Base-by-base conservation (phyloP, 2,329 filamentous ascomycete genomes). In the Aspergillus ruber region DNA sequence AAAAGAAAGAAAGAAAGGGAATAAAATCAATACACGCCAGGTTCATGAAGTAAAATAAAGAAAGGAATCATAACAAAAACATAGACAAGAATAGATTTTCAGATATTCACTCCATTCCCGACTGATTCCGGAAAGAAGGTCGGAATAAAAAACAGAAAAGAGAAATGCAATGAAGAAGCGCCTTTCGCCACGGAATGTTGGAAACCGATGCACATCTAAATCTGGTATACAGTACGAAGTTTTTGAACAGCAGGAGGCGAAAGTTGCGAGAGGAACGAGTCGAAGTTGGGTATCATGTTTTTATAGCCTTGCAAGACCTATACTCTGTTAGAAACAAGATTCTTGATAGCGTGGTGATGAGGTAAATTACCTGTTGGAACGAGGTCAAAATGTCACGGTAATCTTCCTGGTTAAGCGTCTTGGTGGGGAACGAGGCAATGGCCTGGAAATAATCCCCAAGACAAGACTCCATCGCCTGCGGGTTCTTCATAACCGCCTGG, bases 401-500 rank as follows among this genome's bases (percentile, higher is more conserved):
- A 55, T 81, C 77, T 62, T 83, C 84, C 53, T 81, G 79, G 54
- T 84, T 80, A 27, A 74, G 68, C 49, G 81, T 81, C 66, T 90
- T 74, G 48, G 65, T 68, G 13, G 77, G 75, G 50, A 78, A 95
- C 50, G 80, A 77, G 13, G 91, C 87, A 71, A 97, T 94, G 48
- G 88, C 79, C 44, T 77, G 79, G 66, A 98, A 95, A 70, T 93
- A 94, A 48, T 86, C 81, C 32, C 85, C 76, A 36, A 98, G 75
- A 49, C 84, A 86, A 56, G 85, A 85, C 70, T 97, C 93, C 82
- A 98, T 91, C 2, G 90, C 89, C 63, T 90, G 82, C 0, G 93
- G 93, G 61, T 97, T 97, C 62, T 83, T 82, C 52, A 86, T 80
- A 3, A 97, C 86, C 42, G 95, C 80, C 56, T 86, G 79, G 46